Base-by-base conservation (phyloP, 2,329 filamentous ascomycete genomes). In the Beauveria sp. region DNA sequence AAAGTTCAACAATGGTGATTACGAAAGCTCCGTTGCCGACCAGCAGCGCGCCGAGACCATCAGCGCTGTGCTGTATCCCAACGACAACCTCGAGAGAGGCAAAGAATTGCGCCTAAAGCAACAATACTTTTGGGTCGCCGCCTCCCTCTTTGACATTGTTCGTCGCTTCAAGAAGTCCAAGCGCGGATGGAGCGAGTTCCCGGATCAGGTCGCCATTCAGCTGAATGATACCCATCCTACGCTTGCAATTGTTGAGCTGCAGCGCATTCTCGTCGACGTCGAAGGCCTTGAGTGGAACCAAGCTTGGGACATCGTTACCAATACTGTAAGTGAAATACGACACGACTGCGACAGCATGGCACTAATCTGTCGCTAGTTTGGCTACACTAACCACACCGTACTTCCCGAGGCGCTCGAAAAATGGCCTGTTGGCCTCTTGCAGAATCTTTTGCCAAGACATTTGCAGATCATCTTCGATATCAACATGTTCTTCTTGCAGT, bases 91-190 rank as follows among this genome's bases (percentile, higher is more conserved):
- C 50, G 93, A 97, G 66, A 85, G 92, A 66, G 94, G 94, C 64
- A 99, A 99, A 76, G 94, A 99, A 79, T 85, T 99, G 65, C 91
- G 94, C 59, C 77, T 99, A 75, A 99, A 99, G 84, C 94, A 99
- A 75, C 94, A 99, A 75, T 99, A 99, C 82, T 99, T 99, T 79
- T 99, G 94, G 94, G 96, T 96, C 70, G 92, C 94, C 57, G 94
- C 94, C 18, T 99, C 94, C 18, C 83, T 99, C 4, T 91, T 91
- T 71, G 94, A 99, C 70, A 99, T 99, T 71, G 89, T 99, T 63
- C 90, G 94, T 62, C 88, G 94, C 62, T 99, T 97, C 86, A 99
- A 97, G 82, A 99, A 97, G 84, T 87, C 91, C 20, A 92, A 91
- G 79, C 87, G 93, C 65, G 79, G 88, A 8, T 99, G 94, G 94